A percentile compares a stretch with the other conserved stretches of the same genome.
Conservation (phyloP, 2,329 filamentous ascomycete species). For the Mycosphaerella sp. region DNA sequence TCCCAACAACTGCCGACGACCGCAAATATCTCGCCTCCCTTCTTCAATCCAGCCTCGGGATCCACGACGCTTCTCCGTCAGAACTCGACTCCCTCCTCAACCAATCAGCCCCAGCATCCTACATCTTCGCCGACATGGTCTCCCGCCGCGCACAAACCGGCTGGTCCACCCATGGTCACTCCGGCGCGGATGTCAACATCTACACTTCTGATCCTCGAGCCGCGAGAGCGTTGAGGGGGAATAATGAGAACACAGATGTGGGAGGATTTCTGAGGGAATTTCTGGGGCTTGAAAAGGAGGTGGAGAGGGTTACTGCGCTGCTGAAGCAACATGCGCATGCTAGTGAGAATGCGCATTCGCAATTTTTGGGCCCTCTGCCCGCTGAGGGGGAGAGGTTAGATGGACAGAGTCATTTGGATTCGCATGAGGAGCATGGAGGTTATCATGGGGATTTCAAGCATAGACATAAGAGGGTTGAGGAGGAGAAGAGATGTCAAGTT, state of each 20-base stretch:
- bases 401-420: slow-evolving; percentile 42
- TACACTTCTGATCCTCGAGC: slow-evolving; percentile 69
- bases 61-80: slow-evolving; percentile 60
- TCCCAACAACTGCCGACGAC: slow-evolving; percentile 33
- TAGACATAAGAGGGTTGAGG: slow-evolving; percentile 18
- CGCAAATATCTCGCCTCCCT: slow-evolving; percentile 64
- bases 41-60: slow-evolving; percentile 65
- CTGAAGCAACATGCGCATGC: slow-evolving; percentile 53
- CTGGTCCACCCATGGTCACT: slow-evolving; percentile 88
- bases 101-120: slow-evolving; percentile 48
- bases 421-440: not conserved
- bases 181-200: slow-evolving; percentile 89
- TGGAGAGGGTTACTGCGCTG: slow-evolving; percentile 70
- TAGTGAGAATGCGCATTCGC: slow-evolving; percentile 30
- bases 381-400: slow-evolving; percentile 40
- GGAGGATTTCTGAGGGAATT: slow-evolving; percentile 76
- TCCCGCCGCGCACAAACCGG: slow-evolving; percentile 82
- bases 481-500: slow-evolving; percentile 14
- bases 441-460: slow-evolving; percentile 25
- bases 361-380: slow-evolving; percentile 42
- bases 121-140: slow-evolving; percentile 74
- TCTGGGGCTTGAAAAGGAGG: slow-evolving; percentile 73
- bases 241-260: slow-evolving; percentile 92
- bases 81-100: slow-evolving; percentile 64
- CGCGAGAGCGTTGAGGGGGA: slow-evolving; percentile 64